Evolutionary conservation across 805 yeast genomes (phyloP), one percentile per base, ranked within the genome.

Genomic region (Nematodospora valgi): DNA sequence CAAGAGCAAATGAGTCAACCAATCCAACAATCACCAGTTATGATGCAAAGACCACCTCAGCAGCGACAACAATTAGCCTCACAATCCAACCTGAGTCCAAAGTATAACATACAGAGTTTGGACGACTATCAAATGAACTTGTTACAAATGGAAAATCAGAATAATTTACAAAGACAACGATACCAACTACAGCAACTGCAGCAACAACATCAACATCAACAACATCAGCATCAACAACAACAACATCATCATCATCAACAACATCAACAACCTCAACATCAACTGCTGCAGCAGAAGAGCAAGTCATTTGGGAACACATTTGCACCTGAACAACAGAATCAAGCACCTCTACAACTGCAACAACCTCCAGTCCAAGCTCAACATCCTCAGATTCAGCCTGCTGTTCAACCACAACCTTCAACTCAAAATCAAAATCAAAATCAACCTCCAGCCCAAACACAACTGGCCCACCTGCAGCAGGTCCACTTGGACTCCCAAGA

Each of bases 41-140:
- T n/a, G n/a, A n/a, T n/a, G n/a, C n/a, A n/a, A n/a, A n/a, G n/a
- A 32, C 43, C 38, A 23, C 41, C 32, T 20, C 48, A 37, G 23
- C 31, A 16, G 25, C 30, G 19, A 26, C 38, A 19, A 14, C 39
- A 24, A 24, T 14, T 4, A 13, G 12, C 21, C 28, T 11, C n/a
- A 10, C 14, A 25, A n/a, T 17, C 39, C 12, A 30, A 21, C 10
- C 15, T 34, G 22, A 35, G 23, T n/a, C 8, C 35, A 23, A 23
- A 32, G 12, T 27, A 19, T 9, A 40, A 30, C 24, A 37, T 34
- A 12, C 48, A 49, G 29, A 47, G 49, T 7, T 41, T 51, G 13
- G 46, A 38, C 25, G 58, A 54, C 14, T 51, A 51, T 37, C 57
- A 54, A 37, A 34, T 42, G 34, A 51, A 47, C 34, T 28, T 47